These are phyloP conservation scores for Aspergillus incahuasiensis DNA, from an alignment of 495 filamentous ascomycete genomes.

Conservation along the genomic window DNA sequence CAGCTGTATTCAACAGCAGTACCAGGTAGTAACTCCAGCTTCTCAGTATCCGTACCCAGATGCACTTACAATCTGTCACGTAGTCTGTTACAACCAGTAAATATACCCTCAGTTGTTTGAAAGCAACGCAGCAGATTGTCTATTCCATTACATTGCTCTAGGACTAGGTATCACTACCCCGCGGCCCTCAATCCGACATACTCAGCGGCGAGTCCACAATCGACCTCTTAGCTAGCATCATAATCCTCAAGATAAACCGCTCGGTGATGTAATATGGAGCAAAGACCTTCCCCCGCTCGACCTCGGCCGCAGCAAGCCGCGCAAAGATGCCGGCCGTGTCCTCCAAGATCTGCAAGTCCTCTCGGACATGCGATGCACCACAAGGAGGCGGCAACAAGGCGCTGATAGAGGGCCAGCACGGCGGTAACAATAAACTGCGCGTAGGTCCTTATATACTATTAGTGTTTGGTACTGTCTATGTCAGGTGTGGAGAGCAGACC, in stretches of 20 bases:
- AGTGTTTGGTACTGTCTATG: too few species aligned
- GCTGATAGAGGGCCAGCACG: background rate
- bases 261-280: background rate
- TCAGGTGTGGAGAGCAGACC: background rate
- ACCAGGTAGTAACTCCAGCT: too few species aligned
- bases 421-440: background rate
- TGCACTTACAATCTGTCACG: too few species aligned
- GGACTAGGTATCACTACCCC: too few species aligned
- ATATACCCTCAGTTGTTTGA: too few species aligned
- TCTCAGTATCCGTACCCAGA: too few species aligned
- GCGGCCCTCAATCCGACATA: too few species aligned
- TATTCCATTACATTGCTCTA: too few species aligned
- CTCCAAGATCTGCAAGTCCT: background rate
- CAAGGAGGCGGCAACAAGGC: background rate
- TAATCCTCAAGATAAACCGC: background rate
- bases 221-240: background rate
- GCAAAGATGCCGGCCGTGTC: background rate
- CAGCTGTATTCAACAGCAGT: too few species aligned
- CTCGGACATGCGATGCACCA: constrained; percentile 18
- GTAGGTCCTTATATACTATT: too few species aligned
- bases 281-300: background rate
- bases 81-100: too few species aligned
- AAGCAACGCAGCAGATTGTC: too few species aligned
- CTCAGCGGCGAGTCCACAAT: background rate
- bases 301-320: background rate